These are phyloP conservation scores for Apophysomyces trapeziformis DNA, from an alignment of 371 early-diverging fungal genomes.

Conservation along the genomic window DNA sequence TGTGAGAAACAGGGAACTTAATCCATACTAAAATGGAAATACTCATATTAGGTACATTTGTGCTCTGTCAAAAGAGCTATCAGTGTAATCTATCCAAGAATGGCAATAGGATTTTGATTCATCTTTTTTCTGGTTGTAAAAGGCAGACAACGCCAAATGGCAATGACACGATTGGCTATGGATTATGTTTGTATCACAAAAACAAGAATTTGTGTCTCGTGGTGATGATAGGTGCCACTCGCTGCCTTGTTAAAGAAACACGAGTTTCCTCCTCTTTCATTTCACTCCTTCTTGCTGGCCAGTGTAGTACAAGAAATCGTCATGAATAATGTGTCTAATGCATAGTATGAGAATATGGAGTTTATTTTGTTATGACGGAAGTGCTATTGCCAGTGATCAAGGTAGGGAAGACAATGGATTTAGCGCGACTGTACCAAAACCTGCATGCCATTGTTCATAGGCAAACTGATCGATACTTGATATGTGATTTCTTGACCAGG, in stretches of 20 bases:
- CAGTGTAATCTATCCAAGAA: not conserved
- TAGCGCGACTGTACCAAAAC: conserved; percentile 28
- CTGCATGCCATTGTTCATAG: conserved; percentile 52
- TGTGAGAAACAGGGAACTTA: not conserved
- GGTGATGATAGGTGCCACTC: too few relatives aligned
- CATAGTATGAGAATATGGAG: too few relatives aligned
- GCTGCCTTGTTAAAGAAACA: too few relatives aligned
- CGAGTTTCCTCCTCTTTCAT: too few relatives aligned
- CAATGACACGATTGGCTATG: too few relatives aligned
- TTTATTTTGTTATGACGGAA: too few relatives aligned
- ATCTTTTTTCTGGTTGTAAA: not conserved
- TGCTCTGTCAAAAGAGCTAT: not conserved
- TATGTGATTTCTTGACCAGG: conserved; percentile 43
- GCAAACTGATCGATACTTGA: conserved; percentile 43
- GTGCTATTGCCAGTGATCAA: too few relatives aligned
- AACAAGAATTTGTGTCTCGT: too few relatives aligned
- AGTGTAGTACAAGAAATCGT: too few relatives aligned
- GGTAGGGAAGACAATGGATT: not conserved
- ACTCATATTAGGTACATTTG: not conserved
- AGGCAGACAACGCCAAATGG: not conserved
- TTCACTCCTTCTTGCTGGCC: too few relatives aligned
- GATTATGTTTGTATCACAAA: too few relatives aligned
- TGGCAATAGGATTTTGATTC: not conserved
- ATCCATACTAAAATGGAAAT: not conserved
- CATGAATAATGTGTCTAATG: too few relatives aligned